Evolutionary conservation across 2,329 filamentous ascomycete species (phyloP).

Genomic region (Boeremia lycopersici): DNA sequence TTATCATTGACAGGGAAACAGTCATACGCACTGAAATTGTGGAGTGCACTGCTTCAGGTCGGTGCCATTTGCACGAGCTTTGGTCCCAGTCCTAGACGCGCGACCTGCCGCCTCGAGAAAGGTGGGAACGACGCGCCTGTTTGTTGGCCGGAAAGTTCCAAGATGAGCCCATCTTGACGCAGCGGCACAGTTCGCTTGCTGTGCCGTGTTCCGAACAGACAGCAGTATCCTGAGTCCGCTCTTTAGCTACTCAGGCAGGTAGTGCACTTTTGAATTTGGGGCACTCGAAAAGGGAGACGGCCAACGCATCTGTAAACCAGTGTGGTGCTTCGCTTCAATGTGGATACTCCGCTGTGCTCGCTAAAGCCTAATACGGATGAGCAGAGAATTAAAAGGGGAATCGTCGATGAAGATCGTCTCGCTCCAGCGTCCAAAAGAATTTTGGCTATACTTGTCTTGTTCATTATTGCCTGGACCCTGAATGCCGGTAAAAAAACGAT

Average conservation of each 20-base stretch:
- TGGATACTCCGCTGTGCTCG: conserved; percentile 5
- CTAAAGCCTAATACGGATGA: conserved; percentile 4
- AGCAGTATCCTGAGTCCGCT: not conserved
- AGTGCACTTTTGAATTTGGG: not conserved
- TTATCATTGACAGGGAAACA: not conserved
- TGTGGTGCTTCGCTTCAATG: conserved; percentile 4
- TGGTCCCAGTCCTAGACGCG: not conserved
- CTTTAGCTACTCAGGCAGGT: not conserved
- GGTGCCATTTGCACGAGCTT: not conserved
- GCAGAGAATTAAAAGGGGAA: conserved; percentile 7
- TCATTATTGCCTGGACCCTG: conserved; percentile 13
- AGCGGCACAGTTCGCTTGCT: conserved; percentile 2
- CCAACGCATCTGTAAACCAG: conserved; percentile 6
- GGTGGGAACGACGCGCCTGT: not conserved
- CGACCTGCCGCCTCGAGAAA: not conserved
- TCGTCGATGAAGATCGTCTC: conserved; percentile 3
- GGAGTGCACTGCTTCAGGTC: not conserved
- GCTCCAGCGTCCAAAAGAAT: not conserved
- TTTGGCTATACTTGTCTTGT: conserved; percentile 4
- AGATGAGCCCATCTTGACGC: conserved; percentile 2
- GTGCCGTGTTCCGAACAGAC: conserved; percentile 1
- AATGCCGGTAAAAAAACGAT: conserved; percentile 11
- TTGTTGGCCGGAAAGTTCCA: not conserved
- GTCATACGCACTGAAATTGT: not conserved
- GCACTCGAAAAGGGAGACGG: not conserved